A percentile compares a stretch with the other conserved stretches of the same genome.
phyloP scores from a whole-genome alignment of 116 monocot species.

The Thalassia testudinum region DNA sequence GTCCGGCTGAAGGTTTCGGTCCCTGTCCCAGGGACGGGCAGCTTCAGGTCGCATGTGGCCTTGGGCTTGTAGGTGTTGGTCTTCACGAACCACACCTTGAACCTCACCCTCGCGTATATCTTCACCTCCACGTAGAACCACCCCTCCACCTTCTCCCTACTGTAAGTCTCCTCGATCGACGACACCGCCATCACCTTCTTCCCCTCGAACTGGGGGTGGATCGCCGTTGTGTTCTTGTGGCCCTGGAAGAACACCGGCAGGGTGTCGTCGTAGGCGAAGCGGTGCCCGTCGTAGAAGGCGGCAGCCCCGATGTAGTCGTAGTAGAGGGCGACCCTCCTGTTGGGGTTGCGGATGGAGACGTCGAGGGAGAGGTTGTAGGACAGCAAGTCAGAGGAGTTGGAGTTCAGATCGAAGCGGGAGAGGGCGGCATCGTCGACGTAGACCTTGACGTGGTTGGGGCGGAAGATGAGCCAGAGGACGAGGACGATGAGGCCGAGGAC shows the following conservation, averaged over 20 bases:
- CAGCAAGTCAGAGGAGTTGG: conserved; percentile 4
- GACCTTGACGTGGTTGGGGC: conserved; percentile 33
- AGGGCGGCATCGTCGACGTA: conserved; percentile 46
- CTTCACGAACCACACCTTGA: conserved; percentile 30
- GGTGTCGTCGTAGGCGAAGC: conserved; percentile 17
- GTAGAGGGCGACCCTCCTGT: conserved; percentile 47
- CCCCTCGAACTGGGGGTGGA: conserved; percentile 26
- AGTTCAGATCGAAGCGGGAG: conserved; percentile 32
- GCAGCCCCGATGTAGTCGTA: conserved; percentile 40
- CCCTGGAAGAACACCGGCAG: conserved; percentile 52
- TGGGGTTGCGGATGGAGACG: conserved; percentile 41
- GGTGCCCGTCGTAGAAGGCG: conserved; percentile 29
- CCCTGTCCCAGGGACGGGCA: conserved; percentile 11
- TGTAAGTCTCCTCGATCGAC: not conserved
- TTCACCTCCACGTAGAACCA: conserved; percentile 12
- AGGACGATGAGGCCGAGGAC: conserved; percentile 43
- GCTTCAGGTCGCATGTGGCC: conserved; percentile 12
- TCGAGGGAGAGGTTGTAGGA: conserved; percentile 22
- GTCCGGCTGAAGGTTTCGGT: conserved; percentile 11
- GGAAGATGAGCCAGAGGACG: conserved; percentile 65
- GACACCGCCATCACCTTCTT: conserved; percentile 1
- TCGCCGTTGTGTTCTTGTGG: conserved; percentile 37
- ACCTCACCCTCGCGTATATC: conserved; percentile 18
- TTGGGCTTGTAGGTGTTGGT: conserved; percentile 19
- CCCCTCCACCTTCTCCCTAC: conserved; percentile 12